Conservation (phyloP, 2,329 filamentous ascomycete genomes). For the Helotiales sp. region DNA sequence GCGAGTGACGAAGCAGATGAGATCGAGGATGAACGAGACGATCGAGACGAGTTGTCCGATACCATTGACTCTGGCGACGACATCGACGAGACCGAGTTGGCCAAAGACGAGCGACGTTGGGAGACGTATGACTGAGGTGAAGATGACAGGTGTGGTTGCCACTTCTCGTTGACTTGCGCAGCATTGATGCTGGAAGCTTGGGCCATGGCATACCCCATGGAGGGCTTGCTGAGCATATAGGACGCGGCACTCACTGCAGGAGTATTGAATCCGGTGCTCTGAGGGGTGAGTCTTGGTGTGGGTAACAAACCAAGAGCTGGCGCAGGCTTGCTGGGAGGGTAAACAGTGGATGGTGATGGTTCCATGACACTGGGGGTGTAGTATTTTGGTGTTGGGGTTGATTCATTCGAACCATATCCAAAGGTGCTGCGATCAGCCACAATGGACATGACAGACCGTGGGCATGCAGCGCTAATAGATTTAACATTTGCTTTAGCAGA, state of each 20-base stretch:
- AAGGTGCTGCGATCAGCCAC: slow-evolving; percentile 40
- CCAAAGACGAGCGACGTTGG: slow-evolving; percentile 60
- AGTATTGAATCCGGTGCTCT: slow-evolving; percentile 56
- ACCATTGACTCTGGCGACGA: slow-evolving; percentile 70
- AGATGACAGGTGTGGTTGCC: slow-evolving; percentile 47
- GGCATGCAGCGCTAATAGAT: slow-evolving; percentile 20
- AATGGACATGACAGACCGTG: slow-evolving; percentile 43
- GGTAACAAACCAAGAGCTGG: slow-evolving; percentile 57
- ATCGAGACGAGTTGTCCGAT: slow-evolving; percentile 55
- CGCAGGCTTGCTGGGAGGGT: slow-evolving; percentile 48
- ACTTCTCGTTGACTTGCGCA: slow-evolving; percentile 53
- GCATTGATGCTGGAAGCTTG: slow-evolving; percentile 50
- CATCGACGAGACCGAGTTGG: slow-evolving; percentile 61
- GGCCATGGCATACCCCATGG: slow-evolving; percentile 62
- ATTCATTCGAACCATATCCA: slow-evolving; percentile 41
- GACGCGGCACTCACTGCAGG: slow-evolving; percentile 58
- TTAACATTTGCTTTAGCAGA: slow-evolving; percentile 24
- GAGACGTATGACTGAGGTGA: slow-evolving; percentile 53
- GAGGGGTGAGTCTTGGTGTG: slow-evolving; percentile 59
- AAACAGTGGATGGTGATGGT: slow-evolving; percentile 44
- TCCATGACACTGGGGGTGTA: slow-evolving; percentile 51
- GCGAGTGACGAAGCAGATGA: slow-evolving; percentile 61
- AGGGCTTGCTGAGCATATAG: slow-evolving; percentile 50
- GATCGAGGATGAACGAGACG: slow-evolving; percentile 65
- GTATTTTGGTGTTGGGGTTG: slow-evolving; percentile 44